phyloP scores from a whole-genome alignment of 2,329 filamentous ascomycete species.

The Calycina marina region DNA sequence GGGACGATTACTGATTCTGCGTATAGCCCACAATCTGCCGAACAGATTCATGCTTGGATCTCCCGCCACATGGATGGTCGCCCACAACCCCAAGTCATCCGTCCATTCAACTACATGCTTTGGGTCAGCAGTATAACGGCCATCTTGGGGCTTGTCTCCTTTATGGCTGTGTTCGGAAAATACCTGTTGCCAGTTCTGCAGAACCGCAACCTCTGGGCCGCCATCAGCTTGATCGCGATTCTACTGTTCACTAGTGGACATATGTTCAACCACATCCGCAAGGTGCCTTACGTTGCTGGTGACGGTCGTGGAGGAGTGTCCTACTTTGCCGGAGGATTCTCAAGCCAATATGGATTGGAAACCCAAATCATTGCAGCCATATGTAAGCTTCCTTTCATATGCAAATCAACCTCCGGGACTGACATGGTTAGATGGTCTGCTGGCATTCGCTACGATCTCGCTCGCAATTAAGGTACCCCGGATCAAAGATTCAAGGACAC shows the following conservation, averaged over 20 bases:
- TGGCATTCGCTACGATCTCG: constrained; percentile 84
- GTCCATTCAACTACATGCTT: constrained; percentile 77
- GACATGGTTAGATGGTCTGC: constrained; percentile 45
- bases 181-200: constrained; percentile 71
- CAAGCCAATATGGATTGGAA: constrained; percentile 86
- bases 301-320: constrained; percentile 74
- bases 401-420: constrained; percentile 4
- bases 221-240: constrained; percentile 73
- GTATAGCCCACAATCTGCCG: constrained; percentile 56
- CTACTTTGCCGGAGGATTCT: constrained; percentile 87
- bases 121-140: constrained; percentile 54
- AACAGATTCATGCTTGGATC: constrained; percentile 68
- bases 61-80: constrained; percentile 62
- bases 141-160: constrained; percentile 54
- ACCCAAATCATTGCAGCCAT: constrained; percentile 89
- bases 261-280: constrained; percentile 99
- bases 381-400: constrained; percentile 45
- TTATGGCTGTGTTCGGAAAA: constrained; percentile 56
- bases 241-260: constrained; percentile 90
- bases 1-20: constrained; percentile 5
- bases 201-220: constrained; percentile 90
- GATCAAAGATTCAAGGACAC: constrained; percentile 59
- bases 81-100: constrained; percentile 61
- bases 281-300: constrained; percentile 80
- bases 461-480: constrained; percentile 86